Evolutionary conservation across 1,139 yeast species (phyloP), one percentile per base, ranked within the genome.

Genomic region (Hanseniaspora sp.): DNA sequence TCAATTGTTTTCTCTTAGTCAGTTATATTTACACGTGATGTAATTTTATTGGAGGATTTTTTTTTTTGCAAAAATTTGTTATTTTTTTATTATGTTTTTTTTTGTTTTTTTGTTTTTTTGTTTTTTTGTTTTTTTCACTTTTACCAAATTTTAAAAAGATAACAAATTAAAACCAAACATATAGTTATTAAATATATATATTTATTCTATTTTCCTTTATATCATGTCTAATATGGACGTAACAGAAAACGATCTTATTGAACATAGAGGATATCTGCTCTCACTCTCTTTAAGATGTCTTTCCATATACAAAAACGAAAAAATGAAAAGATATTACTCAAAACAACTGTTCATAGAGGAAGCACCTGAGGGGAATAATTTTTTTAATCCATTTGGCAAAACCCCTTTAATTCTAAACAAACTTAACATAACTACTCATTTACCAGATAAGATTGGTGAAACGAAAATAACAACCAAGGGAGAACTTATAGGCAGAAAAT

Each of bases 371-470:
- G 28, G 7, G 4, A 33, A 7, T 13, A 30, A n/a, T 9, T 13
- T 13, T 2, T 6, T 18, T 5, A 51, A 51, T n/a, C 54, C 54
- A 12, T 51, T 45, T 39, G 17, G 23, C n/a, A 46, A 44, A n/a
- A 51, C 46, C n/a, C 54, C 54, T 4, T 13, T 39, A 1, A 33
- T 38, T 7, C 33, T 44, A 7, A 47, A 47, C 9, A 13, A 31
- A 7, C 11, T 51, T 5, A 51, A 47, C n/a, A 44, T 39, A 15
- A 39, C 37, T 9, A 44, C 41, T 12, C 42, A 51, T 39, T 41
- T 30, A 11, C 23, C 33, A 15, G 54, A 51, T 40, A 29, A 13
- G 13, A 13, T 51, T 7, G 54, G 54, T 31, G 54, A 51, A 5
- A 51, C 28, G 6, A 51, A 44, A 15, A 41, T 51, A 3, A 23